Conservation (phyloP, 1,284 basidiomycete genomes). For the Stereum hirsutum region DNA sequence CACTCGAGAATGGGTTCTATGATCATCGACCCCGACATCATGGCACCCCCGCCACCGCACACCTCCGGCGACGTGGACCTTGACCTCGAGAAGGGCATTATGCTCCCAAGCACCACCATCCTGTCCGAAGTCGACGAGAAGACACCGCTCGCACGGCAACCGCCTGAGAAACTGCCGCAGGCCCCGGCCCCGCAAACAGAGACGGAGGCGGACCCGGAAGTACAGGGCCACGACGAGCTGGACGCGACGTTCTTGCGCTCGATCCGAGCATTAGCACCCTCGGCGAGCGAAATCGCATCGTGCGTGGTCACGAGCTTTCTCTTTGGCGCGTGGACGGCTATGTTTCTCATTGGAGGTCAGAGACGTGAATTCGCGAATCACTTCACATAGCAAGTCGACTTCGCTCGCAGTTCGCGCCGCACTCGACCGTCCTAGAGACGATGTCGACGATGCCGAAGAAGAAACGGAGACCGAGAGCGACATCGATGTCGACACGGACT, state of each 20-base stretch:
- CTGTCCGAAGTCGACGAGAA: neutral
- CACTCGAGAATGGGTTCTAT: slow-evolving; percentile 12
- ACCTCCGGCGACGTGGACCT: slow-evolving; percentile 5
- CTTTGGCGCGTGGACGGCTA: slow-evolving; percentile 25
- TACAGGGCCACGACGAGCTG: too few species aligned
- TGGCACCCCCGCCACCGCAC: slow-evolving; percentile 5
- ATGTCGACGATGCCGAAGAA: neutral
- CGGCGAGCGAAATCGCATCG: slow-evolving; percentile 22
- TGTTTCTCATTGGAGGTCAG: slow-evolving; percentile 24
- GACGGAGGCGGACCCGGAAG: neutral
- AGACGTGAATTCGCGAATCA: slow-evolving; percentile 21
- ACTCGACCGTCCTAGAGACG: neutral
- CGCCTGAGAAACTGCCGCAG: neutral
- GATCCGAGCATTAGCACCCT: slow-evolving; percentile 1
- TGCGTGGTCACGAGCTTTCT: slow-evolving; percentile 27
- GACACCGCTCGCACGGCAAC: neutral
- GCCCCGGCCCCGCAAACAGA: neutral
- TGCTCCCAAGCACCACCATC: too few species aligned
- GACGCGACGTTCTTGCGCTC: neutral
- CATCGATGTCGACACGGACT: slow-evolving; percentile 1
- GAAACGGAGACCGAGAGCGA: neutral
- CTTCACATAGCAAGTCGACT: slow-evolving; percentile 18
- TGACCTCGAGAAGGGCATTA: too few species aligned
- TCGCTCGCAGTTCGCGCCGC: neutral
- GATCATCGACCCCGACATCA: neutral